Percentiles rank a stretch among this genome's conserved stretches.
These are phyloP conservation scores for Ehretia macrophylla DNA, from an alignment of 257 asterid species.

Conservation along the genomic window DNA sequence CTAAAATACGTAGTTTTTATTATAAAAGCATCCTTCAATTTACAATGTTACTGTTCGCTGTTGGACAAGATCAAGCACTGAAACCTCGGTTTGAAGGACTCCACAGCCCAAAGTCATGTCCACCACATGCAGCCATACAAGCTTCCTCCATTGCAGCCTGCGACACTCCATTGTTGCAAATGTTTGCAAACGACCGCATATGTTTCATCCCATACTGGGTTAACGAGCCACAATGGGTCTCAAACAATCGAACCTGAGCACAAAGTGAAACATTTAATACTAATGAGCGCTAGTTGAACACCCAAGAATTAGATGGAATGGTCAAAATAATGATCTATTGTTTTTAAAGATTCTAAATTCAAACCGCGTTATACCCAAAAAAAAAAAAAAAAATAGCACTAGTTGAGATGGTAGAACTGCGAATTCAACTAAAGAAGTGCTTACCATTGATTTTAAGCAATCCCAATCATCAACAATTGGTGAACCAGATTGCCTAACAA, in stretches of 20 bases:
- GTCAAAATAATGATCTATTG: too few species aligned
- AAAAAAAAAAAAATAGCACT: too few species aligned
- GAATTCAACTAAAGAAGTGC: not conserved
- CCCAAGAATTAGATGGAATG: too few species aligned
- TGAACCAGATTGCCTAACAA: slow-evolving; percentile 35
- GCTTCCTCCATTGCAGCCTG: slow-evolving; percentile 51
- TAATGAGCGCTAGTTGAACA: too few species aligned
- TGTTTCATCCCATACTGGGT: slow-evolving; percentile 88
- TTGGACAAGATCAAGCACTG: slow-evolving; percentile 37
- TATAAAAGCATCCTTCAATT: not conserved
- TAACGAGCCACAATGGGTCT: slow-evolving; percentile 63
- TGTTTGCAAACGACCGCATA: slow-evolving; percentile 81
- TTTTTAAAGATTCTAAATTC: too few species aligned
- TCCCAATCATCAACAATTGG: slow-evolving; percentile 91
- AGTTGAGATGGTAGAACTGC: too few species aligned
- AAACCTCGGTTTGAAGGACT: slow-evolving; percentile 21
- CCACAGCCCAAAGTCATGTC: slow-evolving; percentile 23
- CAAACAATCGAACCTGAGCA: slow-evolving; percentile 62
- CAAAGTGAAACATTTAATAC: not conserved
- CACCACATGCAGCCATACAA: slow-evolving; percentile 50
- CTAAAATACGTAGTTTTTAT: not conserved
- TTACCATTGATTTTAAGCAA: slow-evolving; percentile 73
- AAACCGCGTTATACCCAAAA: too few species aligned
- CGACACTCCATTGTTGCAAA: slow-evolving; percentile 53
- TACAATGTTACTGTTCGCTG: not conserved